Base-by-base conservation (phyloP, 2,329 filamentous ascomycete species). In the Fusarium sp. region DNA sequence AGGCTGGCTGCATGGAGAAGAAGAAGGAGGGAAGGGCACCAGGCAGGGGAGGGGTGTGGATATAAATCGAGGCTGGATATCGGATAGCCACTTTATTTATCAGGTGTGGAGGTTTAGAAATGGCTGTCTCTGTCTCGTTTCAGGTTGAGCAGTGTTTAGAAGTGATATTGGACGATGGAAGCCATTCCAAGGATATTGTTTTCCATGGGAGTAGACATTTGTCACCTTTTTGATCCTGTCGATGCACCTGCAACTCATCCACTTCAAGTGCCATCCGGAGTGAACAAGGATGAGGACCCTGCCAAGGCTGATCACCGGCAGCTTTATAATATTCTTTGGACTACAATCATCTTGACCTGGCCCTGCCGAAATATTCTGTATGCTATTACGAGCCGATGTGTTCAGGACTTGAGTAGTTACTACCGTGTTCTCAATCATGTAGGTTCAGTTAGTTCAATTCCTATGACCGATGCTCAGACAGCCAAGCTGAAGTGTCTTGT, bases 61-160 rank as follows among this genome's bases (percentile, higher is more conserved):
- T 53, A 56, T 53, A 23, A 56, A 21, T 19, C 34, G 19, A n/a
- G 34, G 17, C 34, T 17, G 17, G n/a, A 28, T 10, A 12, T 12
- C 8, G 26, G 23, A 28, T 28, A 11, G 26, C 10, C 9, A 17
- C 17, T 36, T 36, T 36, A 10, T 36, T 10, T 36, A 10, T 36
- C 5, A n/a, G 17, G 39, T 26, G 17, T 21, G 30, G 38, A 32
- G 23, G 26, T 12, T 11, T 12, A 28, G 10, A 45, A 46, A 40
- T 46, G 42, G 32, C 49, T 54, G 55, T 32, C 40, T 38, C 19
- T 32, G 23, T 21, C 32, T 55, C 30, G 55, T 58, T 46, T 28
- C 55, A 55, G 34, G 21, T 24, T 34, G 49, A 52, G 21, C 38
- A 36, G 14, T 23, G 38, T 53, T 30, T 26, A 36, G 5, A 6